Percentiles rank a stretch among this genome's conserved stretches.
Conservation (phyloP, 108 stramenopile species). For the Ochromonas danica region DNA sequence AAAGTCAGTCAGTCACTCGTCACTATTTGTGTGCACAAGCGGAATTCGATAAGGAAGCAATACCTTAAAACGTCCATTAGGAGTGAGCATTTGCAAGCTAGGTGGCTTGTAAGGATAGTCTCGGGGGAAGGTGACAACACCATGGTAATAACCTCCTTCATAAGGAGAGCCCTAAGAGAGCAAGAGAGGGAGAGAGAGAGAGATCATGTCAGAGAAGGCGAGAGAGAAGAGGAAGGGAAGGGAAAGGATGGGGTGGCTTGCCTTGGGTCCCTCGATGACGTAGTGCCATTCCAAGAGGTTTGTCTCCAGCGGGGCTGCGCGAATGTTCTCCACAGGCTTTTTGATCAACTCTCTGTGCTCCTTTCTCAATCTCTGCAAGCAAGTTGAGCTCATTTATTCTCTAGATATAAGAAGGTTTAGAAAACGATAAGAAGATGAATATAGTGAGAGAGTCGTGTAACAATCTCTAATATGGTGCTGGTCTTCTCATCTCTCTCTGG, state of each 20-base stretch:
- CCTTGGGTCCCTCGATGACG: constrained; percentile 79
- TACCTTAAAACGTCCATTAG: constrained; percentile 56
- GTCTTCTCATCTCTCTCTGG: no score
- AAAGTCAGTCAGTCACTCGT: constrained; percentile 77
- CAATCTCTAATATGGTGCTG: no score
- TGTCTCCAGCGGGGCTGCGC: constrained; percentile 32
- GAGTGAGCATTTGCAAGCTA: constrained; percentile 87
- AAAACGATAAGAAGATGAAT: no score
- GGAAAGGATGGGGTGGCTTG: constrained; percentile 73
- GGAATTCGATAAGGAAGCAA: not conserved
- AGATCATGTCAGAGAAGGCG: not conserved
- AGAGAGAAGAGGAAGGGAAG: not conserved
- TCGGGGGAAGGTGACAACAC: constrained; percentile 68
- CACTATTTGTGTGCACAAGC: not conserved
- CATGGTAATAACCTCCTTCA: constrained; percentile 65
- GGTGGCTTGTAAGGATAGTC: constrained; percentile 94
- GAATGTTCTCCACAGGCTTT: constrained; percentile 60
- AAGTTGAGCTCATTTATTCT: constrained; percentile 21
- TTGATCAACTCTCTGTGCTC: constrained; percentile 52
- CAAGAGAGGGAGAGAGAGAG: not conserved
- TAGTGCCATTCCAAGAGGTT: constrained; percentile 79
- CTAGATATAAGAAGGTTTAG: no score
- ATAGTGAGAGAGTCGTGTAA: no score
- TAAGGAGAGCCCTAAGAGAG: constrained; percentile 52
- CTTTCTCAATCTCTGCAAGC: constrained; percentile 46